Evolutionary conservation across 2,329 filamentous ascomycete genomes (phyloP).

Genomic region (Penicillium hesseltinei): DNA sequence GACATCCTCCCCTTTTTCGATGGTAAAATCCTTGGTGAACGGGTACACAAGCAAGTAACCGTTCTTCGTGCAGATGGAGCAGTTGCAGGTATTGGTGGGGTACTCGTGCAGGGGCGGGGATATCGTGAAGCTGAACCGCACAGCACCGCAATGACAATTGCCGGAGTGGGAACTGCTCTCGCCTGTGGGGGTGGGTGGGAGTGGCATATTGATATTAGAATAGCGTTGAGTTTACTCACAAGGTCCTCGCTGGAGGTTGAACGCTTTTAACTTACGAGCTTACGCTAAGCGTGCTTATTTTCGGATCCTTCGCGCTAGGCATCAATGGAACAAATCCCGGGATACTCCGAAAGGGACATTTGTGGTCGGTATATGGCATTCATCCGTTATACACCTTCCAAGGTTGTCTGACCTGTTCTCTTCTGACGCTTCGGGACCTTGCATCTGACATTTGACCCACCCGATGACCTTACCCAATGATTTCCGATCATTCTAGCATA

Average conservation of each 20-base stretch:
- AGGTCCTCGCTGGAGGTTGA: background rate
- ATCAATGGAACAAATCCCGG: background rate
- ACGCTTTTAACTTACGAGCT: background rate
- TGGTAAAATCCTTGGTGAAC: background rate
- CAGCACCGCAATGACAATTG: background rate
- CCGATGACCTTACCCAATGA: background rate
- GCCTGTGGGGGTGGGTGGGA: background rate
- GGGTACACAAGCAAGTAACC: background rate
- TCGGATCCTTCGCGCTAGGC: background rate
- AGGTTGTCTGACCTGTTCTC: background rate
- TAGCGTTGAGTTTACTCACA: background rate
- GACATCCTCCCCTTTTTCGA: background rate
- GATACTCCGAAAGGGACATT: background rate
- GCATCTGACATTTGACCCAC: background rate
- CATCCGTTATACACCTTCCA: background rate
- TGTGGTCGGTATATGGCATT: background rate
- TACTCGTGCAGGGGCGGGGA: background rate
- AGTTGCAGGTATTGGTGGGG: background rate
- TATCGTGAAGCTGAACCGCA: background rate
- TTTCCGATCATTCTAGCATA: no score
- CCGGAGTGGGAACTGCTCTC: background rate
- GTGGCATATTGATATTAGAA: background rate
- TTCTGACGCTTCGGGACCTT: background rate
- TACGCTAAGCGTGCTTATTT: background rate
- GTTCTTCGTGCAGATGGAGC: background rate